Conservation (phyloP, 805 yeast genomes). For the Starmerella ratchasimensis region DNA sequence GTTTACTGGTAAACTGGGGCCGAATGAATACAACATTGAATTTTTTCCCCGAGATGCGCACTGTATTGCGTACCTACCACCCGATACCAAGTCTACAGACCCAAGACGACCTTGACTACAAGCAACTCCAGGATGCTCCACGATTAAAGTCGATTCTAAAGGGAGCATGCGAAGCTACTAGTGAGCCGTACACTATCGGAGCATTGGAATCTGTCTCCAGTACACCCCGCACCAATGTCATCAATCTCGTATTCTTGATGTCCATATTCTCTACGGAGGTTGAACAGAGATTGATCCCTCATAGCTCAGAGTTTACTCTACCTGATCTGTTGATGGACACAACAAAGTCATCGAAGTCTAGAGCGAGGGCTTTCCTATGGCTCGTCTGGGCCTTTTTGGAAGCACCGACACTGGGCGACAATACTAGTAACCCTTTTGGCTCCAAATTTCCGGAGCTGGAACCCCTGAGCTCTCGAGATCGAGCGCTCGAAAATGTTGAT, state of each 20-base stretch:
- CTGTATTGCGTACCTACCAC: constrained; percentile 83
- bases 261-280: constrained; percentile 46
- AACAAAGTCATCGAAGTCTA: constrained; percentile 43
- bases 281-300: constrained; percentile 30
- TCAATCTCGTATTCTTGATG: constrained; percentile 60
- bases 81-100: constrained; percentile 83
- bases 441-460: constrained; percentile 32
- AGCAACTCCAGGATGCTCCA: constrained; percentile 89
- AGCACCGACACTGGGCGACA: constrained; percentile 42
- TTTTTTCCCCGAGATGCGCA: constrained; percentile 87
- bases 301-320: constrained; percentile 20
- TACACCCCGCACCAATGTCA: constrained; percentile 47
- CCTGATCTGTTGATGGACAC: constrained; percentile 52
- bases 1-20: constrained; percentile 80
- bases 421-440: constrained; percentile 47
- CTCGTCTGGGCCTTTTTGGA: constrained; percentile 67
- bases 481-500: constrained; percentile 32
- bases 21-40: constrained; percentile 90
- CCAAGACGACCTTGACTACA: constrained; percentile 41
- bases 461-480: constrained; percentile 22
- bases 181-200: constrained; percentile 20
- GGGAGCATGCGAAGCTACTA: constrained; percentile 63
- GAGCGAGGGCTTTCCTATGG: constrained; percentile 73
- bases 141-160: constrained; percentile 78
- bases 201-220: constrained; percentile 2